A percentile compares a stretch with the other conserved stretches of the same genome.
Conservation (phyloP, 2,329 filamentous ascomycete species). For the Alternaria triticimaculans region DNA sequence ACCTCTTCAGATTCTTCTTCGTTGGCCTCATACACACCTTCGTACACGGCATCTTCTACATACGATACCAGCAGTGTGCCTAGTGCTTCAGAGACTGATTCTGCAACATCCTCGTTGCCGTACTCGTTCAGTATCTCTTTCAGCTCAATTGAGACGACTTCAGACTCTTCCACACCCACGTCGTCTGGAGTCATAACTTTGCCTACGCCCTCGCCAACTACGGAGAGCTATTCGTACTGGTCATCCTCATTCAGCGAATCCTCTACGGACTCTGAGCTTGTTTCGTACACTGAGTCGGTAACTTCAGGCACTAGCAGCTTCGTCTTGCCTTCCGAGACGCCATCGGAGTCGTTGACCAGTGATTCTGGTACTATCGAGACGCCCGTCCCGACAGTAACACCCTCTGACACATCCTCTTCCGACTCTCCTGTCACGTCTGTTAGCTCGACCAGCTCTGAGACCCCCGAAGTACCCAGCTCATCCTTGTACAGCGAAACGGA, state of each 20-base stretch:
- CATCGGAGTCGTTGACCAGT: constrained; percentile 1
- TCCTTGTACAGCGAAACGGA: background rate
- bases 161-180: background rate
- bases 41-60: background rate
- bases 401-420: background rate
- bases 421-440: background rate
- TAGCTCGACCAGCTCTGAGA: background rate
- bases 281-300: background rate
- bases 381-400: background rate
- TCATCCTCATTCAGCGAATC: background rate
- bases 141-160: background rate
- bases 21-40: background rate
- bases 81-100: background rate
- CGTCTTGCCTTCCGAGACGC: background rate
- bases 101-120: background rate
- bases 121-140: background rate
- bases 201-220: background rate
- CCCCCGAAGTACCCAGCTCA: background rate
- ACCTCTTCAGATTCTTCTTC: background rate
- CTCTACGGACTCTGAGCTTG: background rate
- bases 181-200: background rate
- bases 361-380: background rate
- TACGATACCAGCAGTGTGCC: background rate
- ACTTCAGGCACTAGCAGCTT: background rate
- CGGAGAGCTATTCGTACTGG: background rate